A percentile compares a stretch with the other conserved stretches of the same genome.
Conservation (phyloP, 2,329 filamentous ascomycete genomes). For the Tothia fuscella region DNA sequence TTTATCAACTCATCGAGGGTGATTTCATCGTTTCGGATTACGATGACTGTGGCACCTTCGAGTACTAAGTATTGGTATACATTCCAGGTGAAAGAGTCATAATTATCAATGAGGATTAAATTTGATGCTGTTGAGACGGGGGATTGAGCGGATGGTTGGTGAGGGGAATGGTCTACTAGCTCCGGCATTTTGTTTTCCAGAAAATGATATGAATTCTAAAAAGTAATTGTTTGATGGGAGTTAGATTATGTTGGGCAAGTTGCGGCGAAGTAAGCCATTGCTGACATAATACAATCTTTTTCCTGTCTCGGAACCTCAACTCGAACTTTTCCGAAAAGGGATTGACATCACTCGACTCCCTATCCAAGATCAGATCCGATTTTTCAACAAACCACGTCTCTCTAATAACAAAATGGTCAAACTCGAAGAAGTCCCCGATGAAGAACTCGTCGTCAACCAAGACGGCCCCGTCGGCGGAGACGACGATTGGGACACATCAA, state of each 20-base stretch:
- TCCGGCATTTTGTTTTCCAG: conserved; percentile 26
- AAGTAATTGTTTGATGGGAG: too few species aligned
- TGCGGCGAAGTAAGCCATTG: too few species aligned
- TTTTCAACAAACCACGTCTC: too few species aligned
- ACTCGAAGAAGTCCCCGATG: conserved; percentile 92
- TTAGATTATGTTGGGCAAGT: too few species aligned
- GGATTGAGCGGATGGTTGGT: conserved; percentile 63
- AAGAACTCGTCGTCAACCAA: conserved; percentile 72
- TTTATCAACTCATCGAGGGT: conserved; percentile 71
- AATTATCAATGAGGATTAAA: conserved; percentile 94
- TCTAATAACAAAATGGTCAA: conserved; percentile 58
- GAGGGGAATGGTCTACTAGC: conserved; percentile 70
- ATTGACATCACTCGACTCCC: too few species aligned
- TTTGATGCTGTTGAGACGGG: conserved; percentile 73
- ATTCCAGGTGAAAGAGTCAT: conserved; percentile 99
- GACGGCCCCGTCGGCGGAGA: conserved; percentile 55
- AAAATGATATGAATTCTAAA: too few species aligned
- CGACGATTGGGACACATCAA: conserved; percentile 80
- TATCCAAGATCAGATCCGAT: too few species aligned
- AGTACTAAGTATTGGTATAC: conserved; percentile 96
- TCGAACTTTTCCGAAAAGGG: too few species aligned
- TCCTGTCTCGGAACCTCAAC: too few species aligned
- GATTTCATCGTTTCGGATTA: conserved; percentile 87
- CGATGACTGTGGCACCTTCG: conserved; percentile 84
- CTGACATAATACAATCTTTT: too few species aligned